These are phyloP conservation scores for Rhizoclosmatium sp. DNA, from an alignment of 192 early-diverging fungal species.

Conservation along the genomic window DNA sequence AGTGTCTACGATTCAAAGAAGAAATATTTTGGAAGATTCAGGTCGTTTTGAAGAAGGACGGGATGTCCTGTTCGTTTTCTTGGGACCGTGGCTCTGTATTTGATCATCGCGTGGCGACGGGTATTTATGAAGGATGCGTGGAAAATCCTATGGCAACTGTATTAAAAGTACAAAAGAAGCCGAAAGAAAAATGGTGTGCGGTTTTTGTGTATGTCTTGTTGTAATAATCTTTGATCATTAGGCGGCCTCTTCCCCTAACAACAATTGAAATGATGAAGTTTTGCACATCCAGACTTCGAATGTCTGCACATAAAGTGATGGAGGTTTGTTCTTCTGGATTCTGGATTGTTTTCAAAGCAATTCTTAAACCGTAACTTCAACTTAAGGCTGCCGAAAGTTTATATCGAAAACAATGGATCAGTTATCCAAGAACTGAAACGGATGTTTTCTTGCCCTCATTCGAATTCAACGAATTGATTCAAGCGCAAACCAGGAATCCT, in stretches of 20 bases:
- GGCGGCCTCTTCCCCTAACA: slow-evolving; percentile 90
- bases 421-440: slow-evolving; percentile 97
- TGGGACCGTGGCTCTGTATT: slow-evolving; percentile 83
- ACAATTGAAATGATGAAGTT: slow-evolving; percentile 94
- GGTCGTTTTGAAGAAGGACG: slow-evolving; percentile 55
- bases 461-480: slow-evolving; percentile 28
- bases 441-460: slow-evolving; percentile 85
- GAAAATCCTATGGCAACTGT: slow-evolving; percentile 65
- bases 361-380: background rate
- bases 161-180: slow-evolving; percentile 62
- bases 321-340: slow-evolving; percentile 43
- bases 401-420: slow-evolving; percentile 88
- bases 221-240: slow-evolving; percentile 36
- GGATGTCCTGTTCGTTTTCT: slow-evolving; percentile 63
- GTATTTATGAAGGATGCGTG: slow-evolving; percentile 81
- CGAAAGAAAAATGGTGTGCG: slow-evolving; percentile 81
- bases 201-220: background rate
- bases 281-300: slow-evolving; percentile 71
- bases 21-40: slow-evolving; percentile 93
- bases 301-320: slow-evolving; percentile 86
- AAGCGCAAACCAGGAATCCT: slow-evolving; percentile 3
- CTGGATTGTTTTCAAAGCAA: slow-evolving; percentile 1
- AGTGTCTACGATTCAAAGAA: slow-evolving; percentile 80
- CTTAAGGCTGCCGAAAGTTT: slow-evolving; percentile 83
- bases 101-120: slow-evolving; percentile 72